Conservation (phyloP, 2,329 filamentous ascomycete genomes). For the Monosporascus ibericus region DNA sequence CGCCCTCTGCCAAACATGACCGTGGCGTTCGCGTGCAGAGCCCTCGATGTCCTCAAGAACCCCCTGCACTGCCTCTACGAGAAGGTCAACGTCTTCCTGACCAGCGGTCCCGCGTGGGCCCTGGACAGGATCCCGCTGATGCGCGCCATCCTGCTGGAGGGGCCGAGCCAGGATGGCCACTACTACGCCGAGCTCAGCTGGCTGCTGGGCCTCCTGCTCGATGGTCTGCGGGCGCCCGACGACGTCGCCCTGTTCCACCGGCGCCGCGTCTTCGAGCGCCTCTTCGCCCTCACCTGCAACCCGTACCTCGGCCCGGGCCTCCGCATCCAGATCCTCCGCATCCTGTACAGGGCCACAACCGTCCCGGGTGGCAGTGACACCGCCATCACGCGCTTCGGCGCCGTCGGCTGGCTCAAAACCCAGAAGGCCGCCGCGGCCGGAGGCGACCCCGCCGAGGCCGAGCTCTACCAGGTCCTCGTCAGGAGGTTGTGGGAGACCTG, state of each 20-base stretch:
- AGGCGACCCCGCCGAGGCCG: constrained; percentile 9
- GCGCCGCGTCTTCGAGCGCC: constrained; percentile 45
- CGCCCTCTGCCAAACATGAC: constrained; percentile 65
- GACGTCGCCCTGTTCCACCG: constrained; percentile 25
- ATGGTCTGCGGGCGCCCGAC: constrained; percentile 20
- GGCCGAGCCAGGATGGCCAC: constrained; percentile 32
- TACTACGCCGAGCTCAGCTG: constrained; percentile 27
- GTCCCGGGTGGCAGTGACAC: constrained; percentile 27
- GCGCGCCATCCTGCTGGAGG: constrained; percentile 50
- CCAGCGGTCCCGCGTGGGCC: constrained; percentile 70
- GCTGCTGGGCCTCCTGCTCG: constrained; percentile 25
- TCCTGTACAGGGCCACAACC: constrained; percentile 21
- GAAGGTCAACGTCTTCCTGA: constrained; percentile 81
- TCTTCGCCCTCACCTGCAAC: constrained; percentile 30
- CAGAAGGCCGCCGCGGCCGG: constrained; percentile 17
- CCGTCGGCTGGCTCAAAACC: constrained; percentile 21
- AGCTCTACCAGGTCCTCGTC: constrained; percentile 21
- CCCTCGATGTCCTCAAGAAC: constrained; percentile 63
- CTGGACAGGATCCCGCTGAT: constrained; percentile 67
- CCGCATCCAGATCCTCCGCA: constrained; percentile 20
- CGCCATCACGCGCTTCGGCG: constrained; percentile 26
- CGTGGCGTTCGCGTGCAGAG: constrained; percentile 67
- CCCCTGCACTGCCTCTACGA: constrained; percentile 79
- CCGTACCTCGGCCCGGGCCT: constrained; percentile 22
- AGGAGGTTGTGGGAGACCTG: constrained; percentile 23